Conservation (phyloP, 257 asterid genomes). For the Henckelia pumila region DNA sequence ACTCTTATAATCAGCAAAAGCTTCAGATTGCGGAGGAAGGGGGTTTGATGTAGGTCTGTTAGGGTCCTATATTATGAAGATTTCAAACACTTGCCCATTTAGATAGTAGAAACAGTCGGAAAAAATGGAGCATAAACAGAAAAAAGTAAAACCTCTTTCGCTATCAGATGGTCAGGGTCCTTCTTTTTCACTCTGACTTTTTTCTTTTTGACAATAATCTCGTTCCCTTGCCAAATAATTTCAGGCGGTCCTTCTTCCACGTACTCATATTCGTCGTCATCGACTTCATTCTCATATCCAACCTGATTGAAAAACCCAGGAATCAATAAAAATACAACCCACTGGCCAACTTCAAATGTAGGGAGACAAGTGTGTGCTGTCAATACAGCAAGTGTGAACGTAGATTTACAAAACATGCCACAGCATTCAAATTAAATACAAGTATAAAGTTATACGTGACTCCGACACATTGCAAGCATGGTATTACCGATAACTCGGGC, state of each 20-base stretch:
- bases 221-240: constrained; percentile 96
- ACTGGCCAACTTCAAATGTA: background rate
- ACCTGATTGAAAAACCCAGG: constrained; percentile 33
- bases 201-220: constrained; percentile 90
- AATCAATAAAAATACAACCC: constrained; percentile 3
- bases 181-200: constrained; percentile 74
- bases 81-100: constrained; percentile 21
- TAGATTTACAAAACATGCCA: no score
- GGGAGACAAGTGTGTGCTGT: no score
- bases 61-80: constrained; percentile 54
- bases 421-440: no score
- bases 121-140: constrained; percentile 15
- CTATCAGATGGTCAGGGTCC: constrained; percentile 32
- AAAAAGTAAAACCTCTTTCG: constrained; percentile 50
- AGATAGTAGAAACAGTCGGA: constrained; percentile 4
- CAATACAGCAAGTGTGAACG: no score
- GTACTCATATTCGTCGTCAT: constrained; percentile 82
- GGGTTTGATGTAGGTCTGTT: constrained; percentile 93
- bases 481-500: no score
- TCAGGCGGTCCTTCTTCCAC: constrained; percentile 96
- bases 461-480: no score
- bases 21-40: constrained; percentile 87
- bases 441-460: no score
- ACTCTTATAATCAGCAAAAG: constrained; percentile 55
- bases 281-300: constrained; percentile 41